Percentiles rank a stretch among this genome's conserved stretches.
These are phyloP conservation scores for Fusarium citri DNA, from an alignment of 2,329 filamentous ascomycete genomes.

Conservation along the genomic window DNA sequence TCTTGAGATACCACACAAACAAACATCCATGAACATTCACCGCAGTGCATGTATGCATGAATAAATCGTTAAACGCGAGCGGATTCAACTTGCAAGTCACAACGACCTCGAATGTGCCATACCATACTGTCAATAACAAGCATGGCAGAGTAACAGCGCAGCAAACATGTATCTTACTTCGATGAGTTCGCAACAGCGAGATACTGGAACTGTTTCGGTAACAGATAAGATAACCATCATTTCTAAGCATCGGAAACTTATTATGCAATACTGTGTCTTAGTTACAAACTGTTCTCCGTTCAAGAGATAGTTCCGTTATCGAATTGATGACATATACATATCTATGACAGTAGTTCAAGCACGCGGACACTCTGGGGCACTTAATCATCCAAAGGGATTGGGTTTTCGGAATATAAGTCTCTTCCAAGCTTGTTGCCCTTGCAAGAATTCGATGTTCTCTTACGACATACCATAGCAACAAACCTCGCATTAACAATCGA, in stretches of 20 bases:
- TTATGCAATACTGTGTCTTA: not conserved
- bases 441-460: not conserved
- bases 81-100: constrained; percentile 22
- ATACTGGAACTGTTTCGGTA: not conserved
- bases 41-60: constrained; percentile 36
- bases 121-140: constrained; percentile 37
- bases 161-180: constrained; percentile 32
- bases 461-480: not conserved
- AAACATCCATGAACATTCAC: constrained; percentile 7
- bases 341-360: not conserved
- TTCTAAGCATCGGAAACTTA: not conserved
- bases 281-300: no score
- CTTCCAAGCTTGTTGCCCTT: not conserved
- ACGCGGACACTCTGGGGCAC: not conserved
- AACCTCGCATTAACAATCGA: not conserved
- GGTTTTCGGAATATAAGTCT: not conserved
- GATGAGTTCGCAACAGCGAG: constrained; percentile 6
- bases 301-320: not conserved
- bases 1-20: constrained; percentile 41
- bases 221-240: not conserved
- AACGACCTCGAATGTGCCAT: constrained; percentile 31
- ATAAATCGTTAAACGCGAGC: constrained; percentile 28
- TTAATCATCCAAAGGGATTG: not conserved
- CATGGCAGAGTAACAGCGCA: constrained; percentile 38
- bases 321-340: not conserved